Evolutionary conservation across 768 basidiomycete species (phyloP), one percentile per base, ranked within the genome.

Genomic region (Termitomyces sp.): DNA sequence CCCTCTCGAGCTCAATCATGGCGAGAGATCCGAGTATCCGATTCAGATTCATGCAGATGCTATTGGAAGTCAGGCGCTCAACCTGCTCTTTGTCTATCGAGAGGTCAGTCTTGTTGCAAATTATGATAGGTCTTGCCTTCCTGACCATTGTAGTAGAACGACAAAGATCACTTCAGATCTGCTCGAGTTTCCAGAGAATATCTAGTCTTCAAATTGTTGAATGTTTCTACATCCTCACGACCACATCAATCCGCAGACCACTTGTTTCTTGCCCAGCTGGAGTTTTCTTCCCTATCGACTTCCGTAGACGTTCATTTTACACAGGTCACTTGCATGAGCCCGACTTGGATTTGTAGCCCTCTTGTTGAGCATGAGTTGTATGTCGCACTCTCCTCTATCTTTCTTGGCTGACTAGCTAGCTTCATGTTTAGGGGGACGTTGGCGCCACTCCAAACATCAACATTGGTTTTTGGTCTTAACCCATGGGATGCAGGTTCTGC

Each of bases 261-360:
- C 56, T 63, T 75, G n/a, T 89, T 82, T 66, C 65, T 76, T 7
- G 53, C 90, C 27, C 75, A 79, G 53, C 60, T 89, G 10, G 81
- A 85, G 60, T 63, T 90, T 7, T 77, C 77, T 50, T 90, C 89
- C 65, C 56, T 76, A 0, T 74, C 74, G 37, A 52, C 10, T 20
- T 73, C 73, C 4, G 67, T 67, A 24, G 64, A 75, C 16, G 64
- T 90, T 32, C 63, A 68, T 16, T 61, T 94, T 18, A 76, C 75
- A 4, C 85, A 90, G 61, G 63, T 94, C 7, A 80, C 79, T 4
- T 77, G 82, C 27, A 60, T 92, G 50, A 92, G 92, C 62, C 82
- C 90, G 0, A 72, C 74, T 5, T 94, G 93, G 93, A 68, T 69
- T 42, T 85, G 82, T 59, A 67, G 68, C 2, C 64, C 78, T 7